These are phyloP conservation scores for Talaromyces sp. DNA, from an alignment of 2,329 filamentous ascomycete genomes.

Conservation along the genomic window DNA sequence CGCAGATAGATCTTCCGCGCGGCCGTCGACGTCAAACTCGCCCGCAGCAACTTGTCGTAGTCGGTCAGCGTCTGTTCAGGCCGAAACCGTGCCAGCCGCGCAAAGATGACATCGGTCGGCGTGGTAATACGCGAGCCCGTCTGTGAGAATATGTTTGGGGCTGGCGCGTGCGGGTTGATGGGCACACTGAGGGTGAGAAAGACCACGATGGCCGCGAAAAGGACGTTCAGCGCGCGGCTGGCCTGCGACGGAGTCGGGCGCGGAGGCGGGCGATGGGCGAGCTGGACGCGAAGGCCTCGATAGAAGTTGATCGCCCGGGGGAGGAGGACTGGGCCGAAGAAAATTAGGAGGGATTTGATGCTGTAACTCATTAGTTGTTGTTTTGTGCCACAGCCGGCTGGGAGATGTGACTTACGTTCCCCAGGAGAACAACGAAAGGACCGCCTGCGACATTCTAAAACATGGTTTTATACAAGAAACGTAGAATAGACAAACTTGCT, in stretches of 20 bases:
- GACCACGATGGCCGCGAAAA: conserved; percentile 49
- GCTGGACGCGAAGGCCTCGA: conserved; percentile 27
- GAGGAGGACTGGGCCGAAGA: conserved; percentile 38
- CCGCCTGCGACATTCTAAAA: conserved; percentile 3
- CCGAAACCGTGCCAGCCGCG: conserved; percentile 54
- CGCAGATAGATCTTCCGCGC: conserved; percentile 76
- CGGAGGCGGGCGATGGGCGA: conserved; percentile 31
- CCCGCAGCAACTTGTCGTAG: conserved; percentile 60
- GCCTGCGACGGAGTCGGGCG: conserved; percentile 30
- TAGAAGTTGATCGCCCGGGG: conserved; percentile 35
- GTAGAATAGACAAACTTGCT: background rate
- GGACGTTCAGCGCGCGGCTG: conserved; percentile 39
- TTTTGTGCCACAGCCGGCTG: too few relatives aligned
- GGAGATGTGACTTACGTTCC: conserved; percentile 5
- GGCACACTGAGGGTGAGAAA: conserved; percentile 62
- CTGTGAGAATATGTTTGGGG: conserved; percentile 65
- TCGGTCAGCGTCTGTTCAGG: conserved; percentile 37
- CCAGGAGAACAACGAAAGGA: conserved; percentile 8
- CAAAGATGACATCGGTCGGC: conserved; percentile 78
- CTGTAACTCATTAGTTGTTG: conserved; percentile 17
- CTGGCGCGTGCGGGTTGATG: conserved; percentile 51
- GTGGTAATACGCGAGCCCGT: conserved; percentile 81
- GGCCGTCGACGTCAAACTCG: conserved; percentile 64
- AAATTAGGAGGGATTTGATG: conserved; percentile 38
- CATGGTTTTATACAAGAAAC: background rate